These are phyloP conservation scores for Syzygium syzygioides DNA, from an alignment of 441 rosid genomes.

Conservation along the genomic window DNA sequence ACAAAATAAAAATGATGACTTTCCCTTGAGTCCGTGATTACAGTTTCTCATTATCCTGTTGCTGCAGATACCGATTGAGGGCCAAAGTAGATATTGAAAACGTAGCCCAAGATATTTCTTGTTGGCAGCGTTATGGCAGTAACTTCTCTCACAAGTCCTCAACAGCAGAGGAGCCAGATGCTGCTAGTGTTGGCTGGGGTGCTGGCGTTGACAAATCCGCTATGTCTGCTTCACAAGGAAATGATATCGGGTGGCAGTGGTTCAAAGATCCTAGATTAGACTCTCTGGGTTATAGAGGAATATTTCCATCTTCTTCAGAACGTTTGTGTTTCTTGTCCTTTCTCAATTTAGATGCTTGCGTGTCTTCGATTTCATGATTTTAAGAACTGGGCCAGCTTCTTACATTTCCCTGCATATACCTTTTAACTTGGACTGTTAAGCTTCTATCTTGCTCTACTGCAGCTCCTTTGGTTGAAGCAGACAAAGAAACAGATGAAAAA, in stretches of 20 bases:
- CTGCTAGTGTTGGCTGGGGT: constrained; percentile 70
- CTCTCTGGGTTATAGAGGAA: constrained; percentile 72
- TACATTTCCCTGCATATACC: background rate
- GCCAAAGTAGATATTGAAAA: constrained; percentile 80
- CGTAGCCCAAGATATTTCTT: constrained; percentile 53
- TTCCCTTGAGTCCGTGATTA: fast-evolving
- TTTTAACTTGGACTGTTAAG: background rate
- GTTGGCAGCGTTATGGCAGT: constrained; percentile 78
- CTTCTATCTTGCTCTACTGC: constrained; percentile 15
- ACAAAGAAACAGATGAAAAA: constrained; percentile 65
- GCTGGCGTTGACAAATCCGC: constrained; percentile 42
- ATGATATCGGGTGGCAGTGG: constrained; percentile 70
- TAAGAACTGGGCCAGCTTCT: background rate
- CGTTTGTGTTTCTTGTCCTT: constrained; percentile 33
- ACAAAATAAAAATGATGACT: background rate
- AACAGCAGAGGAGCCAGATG: constrained; percentile 44
- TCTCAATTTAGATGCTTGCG: background rate
- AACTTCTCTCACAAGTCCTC: constrained; percentile 28
- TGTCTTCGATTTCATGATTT: background rate
- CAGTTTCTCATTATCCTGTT: background rate
- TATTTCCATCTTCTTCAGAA: constrained; percentile 48
- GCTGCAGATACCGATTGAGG: constrained; percentile 66
- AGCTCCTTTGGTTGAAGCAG: constrained; percentile 81
- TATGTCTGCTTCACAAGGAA: constrained; percentile 52
- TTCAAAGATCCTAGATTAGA: constrained; percentile 79